Evolutionary conservation across 2,329 filamentous ascomycete species (phyloP), one percentile per base, ranked within the genome.

Genomic region (Aciculosporium take): DNA sequence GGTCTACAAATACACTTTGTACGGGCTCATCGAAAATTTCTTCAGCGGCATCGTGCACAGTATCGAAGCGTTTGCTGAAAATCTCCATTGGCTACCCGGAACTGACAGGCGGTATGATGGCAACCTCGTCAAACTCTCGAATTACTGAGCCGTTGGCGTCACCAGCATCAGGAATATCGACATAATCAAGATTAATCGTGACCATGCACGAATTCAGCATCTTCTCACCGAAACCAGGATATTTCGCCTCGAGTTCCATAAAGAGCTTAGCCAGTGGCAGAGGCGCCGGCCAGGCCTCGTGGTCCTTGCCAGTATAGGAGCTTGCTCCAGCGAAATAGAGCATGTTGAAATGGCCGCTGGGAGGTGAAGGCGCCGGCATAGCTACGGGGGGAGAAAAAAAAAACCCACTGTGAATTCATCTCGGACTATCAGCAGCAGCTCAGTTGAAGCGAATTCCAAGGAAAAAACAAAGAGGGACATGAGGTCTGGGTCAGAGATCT

Each of bases 81-180:
- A 32, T 20, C 24, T 40, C 9, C 9, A 6, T 41, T 36, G 39
- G 43, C 70, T 60, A 91, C 4, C 85, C 85, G 29, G 85, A 87
- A 66, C 85, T 93, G 49, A 93, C 86, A 8, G 86, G 85, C 27
- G 86, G 85, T 43, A 93, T 89, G 28, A 93, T 81, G 32, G 82
- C 86, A 42, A 93, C 84, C 63, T 93, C 86, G 55, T 93, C 85
- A 23, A 80, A 83, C 47, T 76, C 75, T 39, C 76, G 62, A 43
- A 93, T 81, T 42, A 74, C 56, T 21, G 67, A 50, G 13, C 63
- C 63, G 7, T 56, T 54, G 13, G 53, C 53, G 15, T 62, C 59
- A 15, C 59, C 59, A 25, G 62, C 61, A 31, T 67, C 66, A 9
- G 71, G 66, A 9, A 85, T 51, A 55, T 91, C 82, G 54, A 89